A percentile compares a stretch with the other conserved stretches of the same genome.
Evolutionary conservation across 352 stramenopile species (phyloP).

Genomic region (Globisporangium takayamanum): DNA sequence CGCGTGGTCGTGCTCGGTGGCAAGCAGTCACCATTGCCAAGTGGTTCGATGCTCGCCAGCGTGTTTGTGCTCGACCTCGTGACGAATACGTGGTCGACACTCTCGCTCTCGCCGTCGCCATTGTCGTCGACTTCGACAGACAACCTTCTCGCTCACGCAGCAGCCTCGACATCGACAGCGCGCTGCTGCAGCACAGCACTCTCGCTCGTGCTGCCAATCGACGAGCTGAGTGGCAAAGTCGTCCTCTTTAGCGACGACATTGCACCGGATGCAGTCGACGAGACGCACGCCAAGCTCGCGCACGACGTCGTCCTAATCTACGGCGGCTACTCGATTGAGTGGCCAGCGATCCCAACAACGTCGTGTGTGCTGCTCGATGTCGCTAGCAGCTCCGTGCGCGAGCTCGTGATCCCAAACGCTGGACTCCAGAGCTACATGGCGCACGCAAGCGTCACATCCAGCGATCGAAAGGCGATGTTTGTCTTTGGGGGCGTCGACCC

Average conservation of each 20-base stretch:
- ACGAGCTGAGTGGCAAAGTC: conserved; percentile 15
- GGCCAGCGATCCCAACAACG: conserved; percentile 14
- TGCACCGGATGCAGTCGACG: conserved; percentile 10
- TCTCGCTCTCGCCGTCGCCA: conserved; percentile 11
- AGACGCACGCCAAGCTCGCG: background rate
- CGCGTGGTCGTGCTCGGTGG: conserved; percentile 50
- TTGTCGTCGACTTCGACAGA: background rate
- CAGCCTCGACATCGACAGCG: conserved; percentile 12
- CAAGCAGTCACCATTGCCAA: conserved; percentile 11
- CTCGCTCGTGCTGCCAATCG: conserved; percentile 25
- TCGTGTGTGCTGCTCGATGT: conserved; percentile 41
- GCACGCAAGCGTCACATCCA: conserved; percentile 29
- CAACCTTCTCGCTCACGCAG: conserved; percentile 1
- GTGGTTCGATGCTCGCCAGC: conserved; percentile 20
- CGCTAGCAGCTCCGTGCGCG: conserved; percentile 18
- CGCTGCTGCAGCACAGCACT: conserved; percentile 29
- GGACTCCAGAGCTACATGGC: conserved; percentile 35
- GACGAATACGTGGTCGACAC: conserved; percentile 34
- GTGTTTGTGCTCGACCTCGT: conserved; percentile 49
- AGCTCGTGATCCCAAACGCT: conserved; percentile 26
- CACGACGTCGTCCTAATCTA: conserved; percentile 42
- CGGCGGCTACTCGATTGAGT: conserved; percentile 38
- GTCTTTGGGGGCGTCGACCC: conserved; percentile 47
- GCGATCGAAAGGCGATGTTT: conserved; percentile 43
- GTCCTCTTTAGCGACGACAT: conserved; percentile 16